A percentile compares a stretch with the other conserved stretches of the same genome.
phyloP scores from a whole-genome alignment of 2,329 filamentous ascomycete genomes.

The Pseudogymnoascus destructans region DNA sequence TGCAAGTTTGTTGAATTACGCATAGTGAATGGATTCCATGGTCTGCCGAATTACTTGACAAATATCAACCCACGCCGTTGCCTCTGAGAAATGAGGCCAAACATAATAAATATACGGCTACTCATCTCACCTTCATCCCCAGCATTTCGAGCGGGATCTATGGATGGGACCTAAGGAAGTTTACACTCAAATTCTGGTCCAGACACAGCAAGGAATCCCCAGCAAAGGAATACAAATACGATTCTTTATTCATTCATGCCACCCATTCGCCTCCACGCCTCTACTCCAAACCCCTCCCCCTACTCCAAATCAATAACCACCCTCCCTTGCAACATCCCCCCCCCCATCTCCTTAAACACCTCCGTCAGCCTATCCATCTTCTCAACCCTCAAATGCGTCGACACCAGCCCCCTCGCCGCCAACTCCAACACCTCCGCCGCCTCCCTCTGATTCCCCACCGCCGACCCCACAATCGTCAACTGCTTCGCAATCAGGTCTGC shows the following conservation, averaged over 20 bases:
- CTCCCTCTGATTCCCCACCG: constrained; percentile 38
- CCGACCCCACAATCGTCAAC: constrained; percentile 35
- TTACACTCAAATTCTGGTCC: neutral
- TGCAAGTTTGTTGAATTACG: neutral
- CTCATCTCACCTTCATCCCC: neutral
- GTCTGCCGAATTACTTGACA: neutral
- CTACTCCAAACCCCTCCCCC: neutral
- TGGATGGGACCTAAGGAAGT: neutral
- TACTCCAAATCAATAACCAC: constrained; percentile 30
- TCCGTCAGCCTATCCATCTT: constrained; percentile 35
- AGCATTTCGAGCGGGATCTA: neutral
- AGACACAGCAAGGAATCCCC: neutral
- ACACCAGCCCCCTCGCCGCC: constrained; percentile 34
- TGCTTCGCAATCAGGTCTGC: constrained; percentile 30
- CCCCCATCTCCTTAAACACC: constrained; percentile 27
- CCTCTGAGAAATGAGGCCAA: neutral
- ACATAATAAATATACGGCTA: neutral
- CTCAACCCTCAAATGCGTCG: constrained; percentile 32
- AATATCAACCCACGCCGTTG: neutral
- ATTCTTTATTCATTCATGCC: neutral
- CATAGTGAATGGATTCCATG: neutral
- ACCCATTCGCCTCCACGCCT: neutral
- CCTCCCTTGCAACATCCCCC: constrained; percentile 16
- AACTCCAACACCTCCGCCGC: constrained; percentile 36
- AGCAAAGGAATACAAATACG: neutral